Evolutionary conservation across 208 protist genomes (phyloP), one percentile per base, ranked within the genome.

Genomic region (Leishmania tropica): DNA sequence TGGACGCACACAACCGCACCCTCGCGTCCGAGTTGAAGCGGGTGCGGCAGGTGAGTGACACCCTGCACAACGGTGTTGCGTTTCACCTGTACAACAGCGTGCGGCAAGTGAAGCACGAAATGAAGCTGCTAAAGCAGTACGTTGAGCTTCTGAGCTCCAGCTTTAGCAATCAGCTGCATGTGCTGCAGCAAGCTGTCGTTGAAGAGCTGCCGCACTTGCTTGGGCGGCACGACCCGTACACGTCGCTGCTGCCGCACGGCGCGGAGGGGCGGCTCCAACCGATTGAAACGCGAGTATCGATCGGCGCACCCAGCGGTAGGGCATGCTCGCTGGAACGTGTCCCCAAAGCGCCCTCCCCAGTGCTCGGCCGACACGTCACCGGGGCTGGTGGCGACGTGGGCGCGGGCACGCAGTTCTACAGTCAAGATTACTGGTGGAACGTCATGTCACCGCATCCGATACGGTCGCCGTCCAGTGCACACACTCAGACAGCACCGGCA

Each of bases 131-230:
- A 74, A 74, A 70, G 54, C 80, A 91, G 42, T 87, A 86, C 76
- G 83, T 89, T 45, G 81, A 81, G 42, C 88, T 93, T 54, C 81
- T 91, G 40, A 71, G 88, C 74, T 65, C 83, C 0, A 89, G 85
- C 54, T 93, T 90, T 67, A 68, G 73, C 56, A 62, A 84, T 54
- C 77, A 85, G 70, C 68, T 92, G 42, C 1, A 78, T 31, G 78
- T 72, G 24, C 76, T 87, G 37, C 75, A 83, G 72, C 79, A 83
- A 47, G 81, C 80, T 7, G 64, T 88, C 5, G 56, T 58, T 13
- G 83, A 86, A 60, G 83, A 84, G 15, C 68, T 88, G 65, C 53
- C 64, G 70, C 54, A 48, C 19, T 40, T 76, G 24, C 17, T 81
- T 10, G 74, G 81, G 28, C 37, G 64, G 15, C 71, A 75, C 73